Evolutionary conservation across 768 basidiomycete species (phyloP).

Genomic region (Hydnum rufescens): DNA sequence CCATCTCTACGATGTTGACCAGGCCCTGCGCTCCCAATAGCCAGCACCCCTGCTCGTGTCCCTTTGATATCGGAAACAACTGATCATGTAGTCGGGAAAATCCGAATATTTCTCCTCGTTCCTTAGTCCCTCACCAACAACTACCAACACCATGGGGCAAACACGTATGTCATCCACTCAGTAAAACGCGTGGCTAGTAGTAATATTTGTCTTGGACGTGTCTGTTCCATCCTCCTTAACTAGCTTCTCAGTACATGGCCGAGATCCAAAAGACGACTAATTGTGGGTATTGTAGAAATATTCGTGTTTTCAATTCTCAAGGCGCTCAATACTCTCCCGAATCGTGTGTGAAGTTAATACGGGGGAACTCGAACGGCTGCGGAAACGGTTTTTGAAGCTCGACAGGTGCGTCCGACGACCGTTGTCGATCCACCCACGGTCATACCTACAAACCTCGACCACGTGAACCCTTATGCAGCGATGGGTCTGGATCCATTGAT

Average conservation of each 20-base stretch:
- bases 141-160: background rate
- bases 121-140: background rate
- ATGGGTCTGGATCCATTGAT: slow-evolving; percentile 95
- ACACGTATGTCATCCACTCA: background rate
- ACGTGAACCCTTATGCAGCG: slow-evolving; percentile 26
- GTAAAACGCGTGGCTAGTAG: background rate
- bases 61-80: too few relatives aligned
- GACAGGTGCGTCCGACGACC: slow-evolving; percentile 38
- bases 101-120: too few relatives aligned
- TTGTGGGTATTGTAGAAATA: slow-evolving; percentile 37
- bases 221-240: background rate
- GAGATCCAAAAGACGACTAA: slow-evolving; percentile 96
- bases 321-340: background rate
- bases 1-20: too few relatives aligned
- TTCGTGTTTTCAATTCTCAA: background rate
- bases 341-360: slow-evolving; percentile 52
- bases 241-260: slow-evolving; percentile 89
- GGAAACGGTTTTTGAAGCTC: slow-evolving; percentile 99
- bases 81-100: too few relatives aligned
- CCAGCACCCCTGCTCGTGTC: too few relatives aligned
- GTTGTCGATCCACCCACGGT: background rate
- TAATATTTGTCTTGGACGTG: background rate
- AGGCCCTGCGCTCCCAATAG: too few relatives aligned
- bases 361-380: slow-evolving; percentile 80
- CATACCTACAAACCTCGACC: background rate